Evolutionary conservation across 2,329 filamentous ascomycete species (phyloP), one percentile per base, ranked within the genome.

Genomic region (Scytalidium sp.): DNA sequence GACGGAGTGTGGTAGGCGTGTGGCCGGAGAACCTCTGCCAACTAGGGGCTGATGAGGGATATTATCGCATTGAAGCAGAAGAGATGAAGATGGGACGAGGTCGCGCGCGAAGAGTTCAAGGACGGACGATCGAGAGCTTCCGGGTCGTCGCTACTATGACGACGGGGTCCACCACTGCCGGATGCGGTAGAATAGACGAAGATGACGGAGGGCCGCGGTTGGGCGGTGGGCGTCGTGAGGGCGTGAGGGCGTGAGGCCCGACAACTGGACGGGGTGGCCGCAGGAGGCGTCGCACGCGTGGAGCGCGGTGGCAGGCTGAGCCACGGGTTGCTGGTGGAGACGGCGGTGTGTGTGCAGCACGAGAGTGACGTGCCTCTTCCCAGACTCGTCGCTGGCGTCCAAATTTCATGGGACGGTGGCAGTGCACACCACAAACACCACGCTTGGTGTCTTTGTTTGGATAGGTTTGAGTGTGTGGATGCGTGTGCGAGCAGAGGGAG

Each of bases 31-130:
- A 55, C 56, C 62, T 63, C 60, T 64, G 62, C 63, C 63, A 58
- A 65, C 60, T 53, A 48, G 39, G 62, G 62, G 60, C 63, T 56
- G 42, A 64, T 62, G 59, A 60, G 58, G n/a, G 58, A 53, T 56
- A 42, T 41, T 61, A 61, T 61, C 43, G 59, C 62, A 64, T 63
- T 50, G 21, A 32, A 36, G n/a, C n/a, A n/a, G 17, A 20, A 17
- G 17, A 32, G 41, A 43, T 19, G 19, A 9, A 43, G 41, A 17
- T 19, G 15, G 19, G 22, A 43, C 17, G 25, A 15, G 32, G 5
- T 36, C 11, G 32, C 32, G 32, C 32, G 32, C 5, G 41, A 27
- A 22, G 13, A 27, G 41, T n/a, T n/a, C n/a, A 43, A 22, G 41
- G 10, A 22, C n/a, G n/a, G 41, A 22, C 41, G 20, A 43, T 27